Conservation (phyloP, 441 rosid genomes). For the Viola pubescens region DNA sequence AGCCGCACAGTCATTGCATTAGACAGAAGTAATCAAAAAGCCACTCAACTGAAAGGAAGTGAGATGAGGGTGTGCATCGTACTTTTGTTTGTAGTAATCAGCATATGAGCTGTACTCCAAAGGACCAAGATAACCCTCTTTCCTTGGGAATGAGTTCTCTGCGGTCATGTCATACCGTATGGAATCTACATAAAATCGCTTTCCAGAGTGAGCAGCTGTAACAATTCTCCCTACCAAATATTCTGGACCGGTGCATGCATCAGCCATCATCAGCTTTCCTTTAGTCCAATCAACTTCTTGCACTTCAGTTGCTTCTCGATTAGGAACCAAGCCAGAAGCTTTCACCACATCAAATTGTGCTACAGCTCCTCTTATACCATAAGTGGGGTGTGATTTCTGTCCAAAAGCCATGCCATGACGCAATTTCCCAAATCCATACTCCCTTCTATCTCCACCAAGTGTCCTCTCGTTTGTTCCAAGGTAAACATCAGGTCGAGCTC, state of each 20-base stretch:
- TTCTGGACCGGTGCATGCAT: slow-evolving; percentile 48
- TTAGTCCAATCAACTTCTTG: slow-evolving; percentile 33
- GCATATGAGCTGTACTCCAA: slow-evolving; percentile 92
- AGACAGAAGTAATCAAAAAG: slow-evolving; percentile 17
- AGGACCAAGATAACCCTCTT: slow-evolving; percentile 99
- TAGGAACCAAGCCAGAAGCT: slow-evolving; percentile 89
- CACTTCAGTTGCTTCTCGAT: slow-evolving; percentile 39
- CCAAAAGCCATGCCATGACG: slow-evolving; percentile 87
- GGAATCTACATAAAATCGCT: slow-evolving; percentile 96
- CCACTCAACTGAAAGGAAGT: not conserved
- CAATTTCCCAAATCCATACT: slow-evolving; percentile 96
- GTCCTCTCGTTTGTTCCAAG: slow-evolving; percentile 99
- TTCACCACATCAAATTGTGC: slow-evolving; percentile 92
- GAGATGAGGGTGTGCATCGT: slow-evolving; percentile 19
- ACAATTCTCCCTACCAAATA: slow-evolving; percentile 75
- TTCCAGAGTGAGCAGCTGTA: slow-evolving; percentile 99
- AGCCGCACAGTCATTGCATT: slow-evolving; percentile 33
- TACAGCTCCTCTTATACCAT: slow-evolving; percentile 98
- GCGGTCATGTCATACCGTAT: slow-evolving; percentile 86
- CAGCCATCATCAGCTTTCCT: slow-evolving; percentile 82
- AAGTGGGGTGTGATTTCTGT: slow-evolving; percentile 92
- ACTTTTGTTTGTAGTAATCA: slow-evolving; percentile 97
- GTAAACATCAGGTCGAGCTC: slow-evolving; percentile 97
- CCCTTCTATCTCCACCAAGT: slow-evolving; percentile 98
- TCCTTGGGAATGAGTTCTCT: slow-evolving; percentile 93